Conservation (phyloP, 805 yeast species). For the Wickerhamiella shivajii region DNA sequence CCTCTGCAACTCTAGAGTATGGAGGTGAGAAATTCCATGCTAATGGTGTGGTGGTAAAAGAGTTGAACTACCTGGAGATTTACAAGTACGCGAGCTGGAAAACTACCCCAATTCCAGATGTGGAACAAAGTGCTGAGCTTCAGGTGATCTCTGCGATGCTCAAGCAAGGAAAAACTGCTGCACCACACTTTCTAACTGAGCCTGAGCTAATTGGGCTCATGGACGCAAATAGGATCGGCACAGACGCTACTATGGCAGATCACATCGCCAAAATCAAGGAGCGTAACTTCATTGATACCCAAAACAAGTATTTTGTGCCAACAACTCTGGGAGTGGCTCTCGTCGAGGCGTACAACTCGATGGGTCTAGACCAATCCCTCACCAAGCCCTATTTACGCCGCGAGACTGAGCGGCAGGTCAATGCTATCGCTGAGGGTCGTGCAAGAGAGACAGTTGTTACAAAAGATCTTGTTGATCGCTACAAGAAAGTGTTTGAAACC, state of each 20-base stretch:
- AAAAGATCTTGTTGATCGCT: slow-evolving; percentile 12
- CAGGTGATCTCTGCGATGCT: slow-evolving; percentile 43
- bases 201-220: slow-evolving; percentile 79
- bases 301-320: slow-evolving; percentile 39
- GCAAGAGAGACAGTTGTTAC: slow-evolving; percentile 28
- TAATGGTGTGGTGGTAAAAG: slow-evolving; percentile 59
- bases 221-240: slow-evolving; percentile 97
- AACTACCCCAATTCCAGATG: slow-evolving; percentile 43
- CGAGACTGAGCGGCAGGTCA: slow-evolving; percentile 53
- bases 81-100: slow-evolving; percentile 74
- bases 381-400: slow-evolving; percentile 82
- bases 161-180: slow-evolving; percentile 58
- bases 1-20: slow-evolving; percentile 57
- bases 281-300: slow-evolving; percentile 50
- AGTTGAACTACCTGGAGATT: slow-evolving; percentile 65
- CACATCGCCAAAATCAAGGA: slow-evolving; percentile 70
- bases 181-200: slow-evolving; percentile 81
- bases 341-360: slow-evolving; percentile 72
- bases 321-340: slow-evolving; percentile 73
- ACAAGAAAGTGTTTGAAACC: slow-evolving; percentile 15
- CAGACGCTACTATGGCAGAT: slow-evolving; percentile 98
- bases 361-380: slow-evolving; percentile 61
- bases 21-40: slow-evolving; percentile 59
- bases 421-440: slow-evolving; percentile 52
- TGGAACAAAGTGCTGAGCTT: slow-evolving; percentile 42